phyloP scores from a whole-genome alignment of 208 protist species.

The Wallacemonas rigidus region DNA sequence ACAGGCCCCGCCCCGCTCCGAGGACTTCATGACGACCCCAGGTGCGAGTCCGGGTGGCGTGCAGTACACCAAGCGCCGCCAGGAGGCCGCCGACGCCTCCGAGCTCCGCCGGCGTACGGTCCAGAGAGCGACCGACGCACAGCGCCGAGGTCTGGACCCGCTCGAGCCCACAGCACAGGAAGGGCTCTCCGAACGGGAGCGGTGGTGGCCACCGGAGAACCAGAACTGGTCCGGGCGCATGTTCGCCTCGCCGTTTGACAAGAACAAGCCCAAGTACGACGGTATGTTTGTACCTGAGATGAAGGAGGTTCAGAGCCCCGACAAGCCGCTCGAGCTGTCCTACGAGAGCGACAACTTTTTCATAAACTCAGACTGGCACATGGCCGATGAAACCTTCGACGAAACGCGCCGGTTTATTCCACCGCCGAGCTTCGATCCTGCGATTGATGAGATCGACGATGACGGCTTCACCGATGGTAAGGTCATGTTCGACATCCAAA shows the following conservation, averaged over 20 bases:
- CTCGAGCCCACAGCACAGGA: conserved; percentile 8
- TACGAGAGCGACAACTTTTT: conserved; percentile 81
- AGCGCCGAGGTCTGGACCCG: conserved; percentile 67
- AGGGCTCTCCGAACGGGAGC: conserved; percentile 38
- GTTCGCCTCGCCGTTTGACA: conserved; percentile 69
- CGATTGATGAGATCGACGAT: conserved; percentile 84
- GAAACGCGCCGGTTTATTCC: conserved; percentile 76
- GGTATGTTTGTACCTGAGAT: conserved; percentile 88
- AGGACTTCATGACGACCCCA: conserved; percentile 54
- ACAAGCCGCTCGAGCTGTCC: conserved; percentile 71
- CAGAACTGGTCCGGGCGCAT: conserved; percentile 73
- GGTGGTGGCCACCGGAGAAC: conserved; percentile 74
- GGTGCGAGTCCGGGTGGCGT: conserved; percentile 76
- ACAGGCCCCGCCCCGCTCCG: conserved; percentile 40
- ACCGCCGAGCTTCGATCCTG: conserved; percentile 82
- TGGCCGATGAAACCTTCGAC: conserved; percentile 79
- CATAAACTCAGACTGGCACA: conserved; percentile 68
- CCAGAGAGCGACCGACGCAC: conserved; percentile 66
- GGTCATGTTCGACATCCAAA: conserved; percentile 85
- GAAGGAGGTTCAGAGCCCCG: conserved; percentile 58
- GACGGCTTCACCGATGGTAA: conserved; percentile 76
- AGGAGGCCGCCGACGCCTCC: conserved; percentile 38
- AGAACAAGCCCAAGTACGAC: conserved; percentile 76
- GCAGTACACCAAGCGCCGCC: conserved; percentile 59
- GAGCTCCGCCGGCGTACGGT: conserved; percentile 53